Evolutionary conservation across 2,329 filamentous ascomycete species (phyloP), one percentile per base, ranked within the genome.

Genomic region (Stagonosporopsis rhizophila): DNA sequence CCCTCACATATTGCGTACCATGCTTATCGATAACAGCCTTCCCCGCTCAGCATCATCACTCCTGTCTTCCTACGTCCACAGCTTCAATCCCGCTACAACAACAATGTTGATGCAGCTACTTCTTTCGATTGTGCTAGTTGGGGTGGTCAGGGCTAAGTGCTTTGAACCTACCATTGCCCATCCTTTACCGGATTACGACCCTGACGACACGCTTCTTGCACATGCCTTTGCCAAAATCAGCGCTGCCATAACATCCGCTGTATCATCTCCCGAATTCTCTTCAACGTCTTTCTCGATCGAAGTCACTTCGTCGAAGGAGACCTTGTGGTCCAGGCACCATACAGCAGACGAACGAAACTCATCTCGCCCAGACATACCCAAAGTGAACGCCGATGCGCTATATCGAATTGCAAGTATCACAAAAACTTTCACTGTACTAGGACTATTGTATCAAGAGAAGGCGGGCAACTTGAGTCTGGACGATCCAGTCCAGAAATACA

Each of bases 341-440:
- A 78, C 76, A 0, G 77, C 77, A 4, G 66, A 59, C 19, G 57
- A 69, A 47, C 68, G 70, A 6, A 78, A 79, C 56, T 48, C 61
- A 5, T 72, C 71, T 1, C 71, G 77, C 1, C 75, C 74, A 6
- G 76, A 77, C 32, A 69, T 72, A 32, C 64, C 63, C 0, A 35
- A 69, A 27, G 74, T 80, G 32, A 74, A 75, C 32, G 70, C 72
- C 11, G 68, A 77, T 40, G 77, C 75, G 23, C 58, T 77, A 2
- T 80, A 80, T 58, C 72, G 78, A 14, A 72, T 80, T 41, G 74
- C 74, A 17, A 76, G 72, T 54, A 74, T 75, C 40, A 73, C 70
- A 15, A 75, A 75, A 47, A 55, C 67, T 1, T 75, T 75, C 50
- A 75, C 73, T 1, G 70, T 74, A 4, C 56, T 75, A 2, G 70